Evolutionary conservation across 805 yeast genomes (phyloP).

Genomic region (Isabelozyma rhagii): DNA sequence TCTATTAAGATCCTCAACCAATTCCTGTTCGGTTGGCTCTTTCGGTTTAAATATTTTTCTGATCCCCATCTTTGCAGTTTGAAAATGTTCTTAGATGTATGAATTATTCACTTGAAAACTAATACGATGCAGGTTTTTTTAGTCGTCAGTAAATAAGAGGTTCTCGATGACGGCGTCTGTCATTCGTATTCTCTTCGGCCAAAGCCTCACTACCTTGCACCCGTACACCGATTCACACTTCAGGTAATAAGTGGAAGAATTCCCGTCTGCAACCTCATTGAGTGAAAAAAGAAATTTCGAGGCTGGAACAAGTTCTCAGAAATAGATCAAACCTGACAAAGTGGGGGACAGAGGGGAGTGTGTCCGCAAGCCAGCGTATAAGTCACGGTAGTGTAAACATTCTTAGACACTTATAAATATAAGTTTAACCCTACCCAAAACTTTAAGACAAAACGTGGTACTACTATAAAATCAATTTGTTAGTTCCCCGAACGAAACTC

Average conservation of each 20-base stretch:
- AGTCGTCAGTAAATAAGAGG: too few species aligned
- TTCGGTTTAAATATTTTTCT: constrained; percentile 46
- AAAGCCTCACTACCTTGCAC: too few species aligned
- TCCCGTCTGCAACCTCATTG: neutral
- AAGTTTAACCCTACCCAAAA: too few species aligned
- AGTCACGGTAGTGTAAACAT: too few species aligned
- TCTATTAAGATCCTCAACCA: constrained; percentile 35
- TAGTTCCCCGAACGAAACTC: neutral
- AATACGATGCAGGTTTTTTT: too few species aligned
- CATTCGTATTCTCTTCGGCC: too few species aligned
- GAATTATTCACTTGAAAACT: neutral
- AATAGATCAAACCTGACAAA: neutral
- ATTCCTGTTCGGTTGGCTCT: constrained; percentile 49
- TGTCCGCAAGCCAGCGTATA: too few species aligned
- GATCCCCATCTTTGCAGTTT: constrained; percentile 36
- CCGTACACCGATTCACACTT: too few species aligned
- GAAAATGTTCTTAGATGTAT: neutral
- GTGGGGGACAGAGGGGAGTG: too few species aligned
- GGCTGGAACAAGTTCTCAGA: neutral
- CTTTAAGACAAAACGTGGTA: neutral
- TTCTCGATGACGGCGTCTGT: too few species aligned
- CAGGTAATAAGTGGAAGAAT: too few species aligned
- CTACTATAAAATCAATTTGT: neutral
- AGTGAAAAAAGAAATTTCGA: neutral
- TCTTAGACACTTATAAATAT: too few species aligned